Percentiles rank a stretch among this genome's conserved stretches.
Conservation (phyloP, 208 protist species). For the Vickermania ingenoplastis region DNA sequence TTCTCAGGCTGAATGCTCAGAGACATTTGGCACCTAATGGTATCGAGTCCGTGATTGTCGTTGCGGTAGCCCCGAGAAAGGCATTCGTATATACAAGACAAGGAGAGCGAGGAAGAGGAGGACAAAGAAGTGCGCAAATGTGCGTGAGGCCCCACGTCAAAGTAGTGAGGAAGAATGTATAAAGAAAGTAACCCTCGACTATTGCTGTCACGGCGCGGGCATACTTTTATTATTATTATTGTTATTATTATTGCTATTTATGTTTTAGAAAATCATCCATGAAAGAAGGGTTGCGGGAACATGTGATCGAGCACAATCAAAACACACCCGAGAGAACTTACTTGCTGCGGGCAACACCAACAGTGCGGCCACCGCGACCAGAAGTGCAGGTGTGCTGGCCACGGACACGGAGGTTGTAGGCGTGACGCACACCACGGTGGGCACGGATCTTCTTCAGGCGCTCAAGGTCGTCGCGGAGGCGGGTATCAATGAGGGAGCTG, state of each 20-base stretch:
- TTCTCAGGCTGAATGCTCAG: slow-evolving; percentile 68
- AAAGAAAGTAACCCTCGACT: too few species aligned
- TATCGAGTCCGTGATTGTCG: too few species aligned
- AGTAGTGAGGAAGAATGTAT: too few species aligned
- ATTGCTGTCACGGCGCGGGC: too few species aligned
- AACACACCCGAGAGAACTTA: too few species aligned
- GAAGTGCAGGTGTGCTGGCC: slow-evolving; percentile 99
- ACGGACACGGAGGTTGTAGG: slow-evolving; percentile 97
- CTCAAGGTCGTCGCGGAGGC: slow-evolving; percentile 99
- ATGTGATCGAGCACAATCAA: too few species aligned
- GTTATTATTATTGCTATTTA: too few species aligned
- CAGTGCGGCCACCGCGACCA: slow-evolving; percentile 93
- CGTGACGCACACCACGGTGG: slow-evolving; percentile 99
- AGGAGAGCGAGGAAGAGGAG: neutral
- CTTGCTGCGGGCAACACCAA: slow-evolving; percentile 77
- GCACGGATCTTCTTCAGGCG: slow-evolving; percentile 98
- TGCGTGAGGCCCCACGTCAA: too few species aligned
- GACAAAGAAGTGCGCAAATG: too few species aligned
- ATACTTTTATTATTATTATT: too few species aligned
- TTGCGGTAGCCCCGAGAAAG: neutral
- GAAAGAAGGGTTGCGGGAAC: slow-evolving; percentile 10
- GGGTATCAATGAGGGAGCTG: slow-evolving; percentile 95
- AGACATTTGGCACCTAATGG: slow-evolving; percentile 48
- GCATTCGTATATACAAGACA: neutral
- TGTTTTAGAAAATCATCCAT: slow-evolving; percentile 5